Base-by-base conservation (phyloP, 2,329 filamentous ascomycete species). In the Hymenoscyphus fraxineus region DNA sequence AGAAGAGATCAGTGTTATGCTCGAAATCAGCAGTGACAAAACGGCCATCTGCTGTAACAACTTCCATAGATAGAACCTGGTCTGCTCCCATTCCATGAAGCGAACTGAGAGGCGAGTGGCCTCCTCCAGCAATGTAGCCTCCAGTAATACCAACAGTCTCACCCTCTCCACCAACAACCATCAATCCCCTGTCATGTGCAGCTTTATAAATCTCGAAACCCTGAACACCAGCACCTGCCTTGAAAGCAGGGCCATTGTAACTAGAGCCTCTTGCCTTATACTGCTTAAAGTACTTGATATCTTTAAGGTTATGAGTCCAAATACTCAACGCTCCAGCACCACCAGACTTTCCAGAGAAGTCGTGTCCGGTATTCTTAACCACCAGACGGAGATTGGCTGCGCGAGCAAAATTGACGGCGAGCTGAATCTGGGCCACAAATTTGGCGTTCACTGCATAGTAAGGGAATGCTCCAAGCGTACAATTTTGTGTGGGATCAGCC, bases 41-140 rank as follows among this genome's bases (percentile, higher is more conserved):
- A 19, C 79, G 70, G 0, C 86, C 85, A 13, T 72, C 70, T 0
- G 82, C 80, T 0, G 82, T 83, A 1, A 89, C 81, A 0, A 87
- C 76, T 32, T 85, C 80, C 74, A 84, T 80, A 66, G 85, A 78
- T 1, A 89, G 73, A 2, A 85, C 82, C 54, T 88, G 82, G 67
- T 89, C 88, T 0, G 83, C 85, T 3, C 77, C 86, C 19, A 90
- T 76, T 0, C 87, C 87, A 64, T 83, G 82, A 1, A 76, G 76
- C 0, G 83, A 81, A 0, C 77, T 74, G 1, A 88, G 75, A 0
- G 83, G 73, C 0, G 81, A 83, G 71, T 90, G 87, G 0, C 87
- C 87, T 1, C 84, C 87, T 0, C 85, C 86, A 32, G 85, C 84
- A 1, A 82, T 78, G 59, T 85, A 90, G 0, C 87, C 87, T 35